Percentiles rank a stretch among this genome's conserved stretches.
These are phyloP conservation scores for Chaetomiaceae sp. DNA, from an alignment of 2,329 filamentous ascomycete genomes.

Conservation along the genomic window DNA sequence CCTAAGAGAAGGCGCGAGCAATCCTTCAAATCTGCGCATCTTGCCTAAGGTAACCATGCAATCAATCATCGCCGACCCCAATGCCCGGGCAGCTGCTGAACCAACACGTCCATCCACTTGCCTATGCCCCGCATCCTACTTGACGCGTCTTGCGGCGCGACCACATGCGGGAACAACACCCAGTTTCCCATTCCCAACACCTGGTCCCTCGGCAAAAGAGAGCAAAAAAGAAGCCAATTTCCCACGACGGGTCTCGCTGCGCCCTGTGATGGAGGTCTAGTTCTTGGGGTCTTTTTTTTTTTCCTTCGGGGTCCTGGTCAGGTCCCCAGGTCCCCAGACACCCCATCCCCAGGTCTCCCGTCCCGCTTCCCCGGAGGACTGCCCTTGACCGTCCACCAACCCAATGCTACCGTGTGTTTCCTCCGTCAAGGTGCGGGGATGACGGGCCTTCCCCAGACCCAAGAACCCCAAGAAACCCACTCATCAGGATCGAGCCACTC, in stretches of 20 bases:
- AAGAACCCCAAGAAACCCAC: constrained; percentile 14
- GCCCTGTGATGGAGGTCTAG: neutral
- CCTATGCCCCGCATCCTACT: no score
- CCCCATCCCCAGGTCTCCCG: constrained; percentile 5
- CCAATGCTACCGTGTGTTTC: constrained; percentile 11
- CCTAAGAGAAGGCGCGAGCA: neutral
- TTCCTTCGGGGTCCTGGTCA: neutral
- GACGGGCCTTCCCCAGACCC: constrained; percentile 20
- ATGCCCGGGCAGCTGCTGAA: no score
- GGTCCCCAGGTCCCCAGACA: no score
- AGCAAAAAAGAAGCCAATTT: no score
- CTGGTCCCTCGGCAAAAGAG: constrained; percentile 11
- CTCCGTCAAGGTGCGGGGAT: constrained; percentile 15
- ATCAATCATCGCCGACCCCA: neutral
- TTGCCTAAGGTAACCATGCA: neutral
- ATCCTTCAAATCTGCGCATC: neutral
- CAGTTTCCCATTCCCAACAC: constrained; percentile 4
- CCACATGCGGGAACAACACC: constrained; percentile 1
- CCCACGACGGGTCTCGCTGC: neutral
- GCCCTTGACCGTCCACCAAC: neutral
- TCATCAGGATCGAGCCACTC: constrained; percentile 13
- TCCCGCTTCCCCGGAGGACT: constrained; percentile 14
- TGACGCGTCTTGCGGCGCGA: neutral
- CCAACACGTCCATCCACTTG: no score
- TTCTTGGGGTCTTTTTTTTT: no score